Evolutionary conservation across 805 yeast genomes (phyloP).

Genomic region (Cyberlindnera misumaiensis): DNA sequence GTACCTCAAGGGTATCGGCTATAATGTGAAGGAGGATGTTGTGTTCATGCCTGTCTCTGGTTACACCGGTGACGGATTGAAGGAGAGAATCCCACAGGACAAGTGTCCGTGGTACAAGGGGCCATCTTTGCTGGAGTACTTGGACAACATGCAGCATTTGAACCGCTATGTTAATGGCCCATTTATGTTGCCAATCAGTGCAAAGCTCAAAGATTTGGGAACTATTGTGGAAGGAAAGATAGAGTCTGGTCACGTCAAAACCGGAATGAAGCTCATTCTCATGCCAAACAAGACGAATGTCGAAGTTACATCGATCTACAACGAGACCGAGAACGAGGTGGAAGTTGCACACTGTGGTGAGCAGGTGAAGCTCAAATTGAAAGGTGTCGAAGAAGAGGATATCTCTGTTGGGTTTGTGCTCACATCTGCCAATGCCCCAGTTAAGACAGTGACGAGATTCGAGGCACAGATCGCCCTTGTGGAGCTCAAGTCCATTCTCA

Average conservation of each 20-base stretch:
- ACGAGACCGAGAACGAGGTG: conserved; percentile 94
- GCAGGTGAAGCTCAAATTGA: conserved; percentile 88
- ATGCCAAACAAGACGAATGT: conserved; percentile 89
- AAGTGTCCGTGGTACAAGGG: conserved; percentile 93
- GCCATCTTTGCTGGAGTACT: conserved; percentile 83
- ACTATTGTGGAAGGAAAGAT: conserved; percentile 97
- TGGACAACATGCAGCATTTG: conserved; percentile 74
- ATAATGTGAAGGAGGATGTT: conserved; percentile 76
- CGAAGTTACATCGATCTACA: conserved; percentile 82
- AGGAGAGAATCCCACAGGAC: conserved; percentile 66
- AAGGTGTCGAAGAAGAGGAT: conserved; percentile 97
- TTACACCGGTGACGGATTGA: conserved; percentile 93
- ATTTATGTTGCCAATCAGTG: conserved; percentile 92
- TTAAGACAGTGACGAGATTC: conserved; percentile 81
- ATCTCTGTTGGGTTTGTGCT: conserved; percentile 86
- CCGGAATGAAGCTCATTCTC: conserved; percentile 64
- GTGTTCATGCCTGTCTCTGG: conserved; percentile 97
- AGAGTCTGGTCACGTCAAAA: conserved; percentile 90
- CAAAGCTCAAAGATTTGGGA: conserved; percentile 95
- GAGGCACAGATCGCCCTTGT: conserved; percentile 97
- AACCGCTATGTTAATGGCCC: conserved; percentile 90
- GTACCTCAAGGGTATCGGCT: conserved; percentile 86
- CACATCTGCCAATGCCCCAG: conserved; percentile 81
- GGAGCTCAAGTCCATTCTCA: conserved; percentile 88
- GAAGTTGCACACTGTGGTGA: conserved; percentile 91